Conservation (phyloP, 768 basidiomycete species). For the Tricholoma furcatifolium region DNA sequence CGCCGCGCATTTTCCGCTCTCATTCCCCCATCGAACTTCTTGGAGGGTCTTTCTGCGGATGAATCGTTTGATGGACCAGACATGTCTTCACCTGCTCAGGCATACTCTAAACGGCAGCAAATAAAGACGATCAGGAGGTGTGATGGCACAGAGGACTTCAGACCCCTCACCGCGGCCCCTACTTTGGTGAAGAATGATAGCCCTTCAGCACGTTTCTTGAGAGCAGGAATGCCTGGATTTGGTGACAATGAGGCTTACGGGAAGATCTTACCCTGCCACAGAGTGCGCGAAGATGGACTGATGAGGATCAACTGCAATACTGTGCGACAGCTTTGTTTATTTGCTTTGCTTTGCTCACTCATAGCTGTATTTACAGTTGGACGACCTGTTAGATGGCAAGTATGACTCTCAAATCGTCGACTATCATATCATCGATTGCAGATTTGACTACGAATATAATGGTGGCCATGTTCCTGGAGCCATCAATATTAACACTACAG, state of each 20-base stretch:
- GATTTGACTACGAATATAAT: slow-evolving; percentile 94
- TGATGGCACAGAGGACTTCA: slow-evolving; percentile 81
- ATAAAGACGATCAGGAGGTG: slow-evolving; percentile 75
- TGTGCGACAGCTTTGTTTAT: slow-evolving; percentile 37
- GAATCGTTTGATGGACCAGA: slow-evolving; percentile 66
- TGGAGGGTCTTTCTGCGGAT: slow-evolving; percentile 42
- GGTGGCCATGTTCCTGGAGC: slow-evolving; percentile 94
- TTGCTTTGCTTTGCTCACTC: slow-evolving; percentile 13
- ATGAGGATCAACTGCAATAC: slow-evolving; percentile 85
- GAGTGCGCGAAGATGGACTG: slow-evolving; percentile 91
- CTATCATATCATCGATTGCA: slow-evolving; percentile 90
- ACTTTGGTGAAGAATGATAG: slow-evolving; percentile 54
- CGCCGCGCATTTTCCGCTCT: slow-evolving; percentile 80
- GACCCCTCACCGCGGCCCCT: slow-evolving; percentile 68
- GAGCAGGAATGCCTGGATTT: slow-evolving; percentile 76
- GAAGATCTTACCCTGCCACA: slow-evolving; percentile 91
- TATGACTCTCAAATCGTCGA: slow-evolving; percentile 63
- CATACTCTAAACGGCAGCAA: slow-evolving; percentile 76
- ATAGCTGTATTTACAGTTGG: slow-evolving; percentile 55
- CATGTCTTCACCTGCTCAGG: slow-evolving; percentile 79
- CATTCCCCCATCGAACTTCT: slow-evolving; percentile 59
- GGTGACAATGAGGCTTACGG: slow-evolving; percentile 92
- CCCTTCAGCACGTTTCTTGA: slow-evolving; percentile 54
- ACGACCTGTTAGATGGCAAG: slow-evolving; percentile 72
- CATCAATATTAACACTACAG: slow-evolving; percentile 84